These are phyloP conservation scores for Monosporozyma yasuniensis DNA, from an alignment of 805 yeast genomes.

Conservation along the genomic window DNA sequence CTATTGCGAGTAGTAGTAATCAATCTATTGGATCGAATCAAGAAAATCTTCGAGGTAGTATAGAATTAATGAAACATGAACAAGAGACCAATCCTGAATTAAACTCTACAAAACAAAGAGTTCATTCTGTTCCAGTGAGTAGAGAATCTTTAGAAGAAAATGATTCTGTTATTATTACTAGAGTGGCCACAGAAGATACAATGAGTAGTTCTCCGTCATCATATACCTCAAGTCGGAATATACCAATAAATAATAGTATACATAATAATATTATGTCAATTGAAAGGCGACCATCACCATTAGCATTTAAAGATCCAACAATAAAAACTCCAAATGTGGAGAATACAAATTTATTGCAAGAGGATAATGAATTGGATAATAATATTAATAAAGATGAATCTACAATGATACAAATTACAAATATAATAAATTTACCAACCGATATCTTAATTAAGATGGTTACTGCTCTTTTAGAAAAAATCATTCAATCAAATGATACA, in stretches of 20 bases:
- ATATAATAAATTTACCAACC: slow-evolving; percentile 77
- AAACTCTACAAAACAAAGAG: not conserved
- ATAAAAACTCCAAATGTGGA: no score
- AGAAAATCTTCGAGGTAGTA: not conserved
- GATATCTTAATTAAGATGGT: slow-evolving; percentile 76
- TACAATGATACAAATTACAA: slow-evolving; percentile 6
- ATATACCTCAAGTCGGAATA: slow-evolving; percentile 3
- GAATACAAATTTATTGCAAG: not conserved
- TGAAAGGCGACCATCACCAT: slow-evolving; percentile 1
- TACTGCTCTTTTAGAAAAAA: slow-evolving; percentile 73
- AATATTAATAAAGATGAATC: not conserved
- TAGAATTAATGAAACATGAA: not conserved
- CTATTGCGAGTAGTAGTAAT: not conserved
- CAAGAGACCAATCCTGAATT: not conserved
- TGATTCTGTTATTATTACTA: slow-evolving; percentile 9
- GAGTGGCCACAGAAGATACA: slow-evolving; percentile 10
- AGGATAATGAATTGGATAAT: not conserved
- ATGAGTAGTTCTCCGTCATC: slow-evolving; percentile 14
- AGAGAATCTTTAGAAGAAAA: not conserved
- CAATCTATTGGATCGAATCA: not conserved
- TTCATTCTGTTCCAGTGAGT: not conserved
- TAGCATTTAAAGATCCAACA: not conserved
- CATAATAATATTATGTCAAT: not conserved
- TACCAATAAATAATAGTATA: not conserved
- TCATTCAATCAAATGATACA: slow-evolving; percentile 78